Evolutionary conservation across 83 land plant species (phyloP), one percentile per base, ranked within the genome.

Genomic region (Diphasiastrum complanatum): DNA sequence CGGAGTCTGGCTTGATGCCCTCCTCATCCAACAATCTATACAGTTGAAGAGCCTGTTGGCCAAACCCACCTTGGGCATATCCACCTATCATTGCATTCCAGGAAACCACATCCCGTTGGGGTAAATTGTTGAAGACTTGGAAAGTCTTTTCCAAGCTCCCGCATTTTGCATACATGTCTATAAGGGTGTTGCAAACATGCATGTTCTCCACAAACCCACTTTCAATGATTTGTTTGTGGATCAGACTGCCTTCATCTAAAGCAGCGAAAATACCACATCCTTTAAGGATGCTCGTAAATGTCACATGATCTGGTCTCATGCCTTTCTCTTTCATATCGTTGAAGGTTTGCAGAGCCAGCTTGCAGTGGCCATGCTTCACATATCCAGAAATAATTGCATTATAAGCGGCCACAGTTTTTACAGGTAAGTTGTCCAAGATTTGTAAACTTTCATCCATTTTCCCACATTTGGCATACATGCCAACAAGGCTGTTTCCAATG

Each of bases 401-500:
- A n/a, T 33, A 52, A 5, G 56, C 26, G 25, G 30, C 23, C 23
- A 22, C 25, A 52, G 26, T 33, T 27, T n/a, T 5, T 11, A 27
- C 14, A 27, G 28, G 28, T 33, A 52, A 27, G 18, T 33, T 22
- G 30, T 52, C 4, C 6, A 52, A 52, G 33, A 52, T 27, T 3
- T 6, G 16, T 29, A 23, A 33, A 27, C 33, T 33, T 27, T 52
- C 56, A 52, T 4, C 6, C 5, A 52, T 3, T 6, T 33, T 52
- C 14, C 56, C 56, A 25, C n/a, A n/a, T n/a, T n/a, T n/a, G n/a
- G n/a, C n/a, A n/a, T n/a, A n/a, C n/a, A n/a, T n/a, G n/a, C n/a
- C 25, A 22, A 52, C 30, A 24, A 52, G 56, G 16, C 33, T 2
- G 28, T 52, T 52, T n/a, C 56, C 56, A 52, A 52, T 22, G 56